phyloP scores from a whole-genome alignment of 2,329 filamentous ascomycete genomes.

The Emmonsiellopsis sp. region DNA sequence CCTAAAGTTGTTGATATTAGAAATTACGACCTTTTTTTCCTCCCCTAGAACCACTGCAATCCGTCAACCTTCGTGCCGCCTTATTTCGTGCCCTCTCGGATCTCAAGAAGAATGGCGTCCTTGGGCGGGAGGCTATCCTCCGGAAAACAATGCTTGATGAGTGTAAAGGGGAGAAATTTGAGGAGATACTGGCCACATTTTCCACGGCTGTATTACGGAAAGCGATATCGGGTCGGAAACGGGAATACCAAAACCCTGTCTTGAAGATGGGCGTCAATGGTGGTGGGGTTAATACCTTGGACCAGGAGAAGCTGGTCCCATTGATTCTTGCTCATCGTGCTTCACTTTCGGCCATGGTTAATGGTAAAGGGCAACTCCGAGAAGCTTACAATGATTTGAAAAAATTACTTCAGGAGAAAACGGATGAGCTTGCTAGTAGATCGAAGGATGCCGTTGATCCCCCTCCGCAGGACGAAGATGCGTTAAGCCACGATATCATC shows the following conservation, averaged over 20 bases:
- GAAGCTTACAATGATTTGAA: conserved; percentile 56
- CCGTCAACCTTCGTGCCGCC: conserved; percentile 77
- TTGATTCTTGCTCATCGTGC: conserved; percentile 66
- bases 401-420: conserved; percentile 55
- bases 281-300: conserved; percentile 19
- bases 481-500: conserved; percentile 46
- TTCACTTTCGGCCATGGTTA: conserved; percentile 52
- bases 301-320: conserved; percentile 44
- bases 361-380: conserved; percentile 51
- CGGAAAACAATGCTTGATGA: conserved; percentile 96
- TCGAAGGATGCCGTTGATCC: conserved; percentile 18
- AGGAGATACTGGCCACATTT: conserved; percentile 75
- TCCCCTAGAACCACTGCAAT: conserved; percentile 80
- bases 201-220: conserved; percentile 76
- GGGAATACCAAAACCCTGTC: conserved; percentile 11
- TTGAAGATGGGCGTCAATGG: conserved; percentile 40
- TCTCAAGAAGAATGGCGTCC: conserved; percentile 74
- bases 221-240: conserved; percentile 30
- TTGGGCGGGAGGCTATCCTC: conserved; percentile 70
- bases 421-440: conserved; percentile 41
- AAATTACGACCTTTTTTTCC: conserved; percentile 89
- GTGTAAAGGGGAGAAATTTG: conserved; percentile 83
- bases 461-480: conserved; percentile 33
- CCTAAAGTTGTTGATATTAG: conserved; percentile 34
- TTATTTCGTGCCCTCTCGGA: conserved; percentile 73